Percentiles rank a stretch among this genome's conserved stretches.
These are phyloP conservation scores for Wickerhamomyces rabaulensis DNA, from an alignment of 805 yeast genomes.

Conservation along the genomic window DNA sequence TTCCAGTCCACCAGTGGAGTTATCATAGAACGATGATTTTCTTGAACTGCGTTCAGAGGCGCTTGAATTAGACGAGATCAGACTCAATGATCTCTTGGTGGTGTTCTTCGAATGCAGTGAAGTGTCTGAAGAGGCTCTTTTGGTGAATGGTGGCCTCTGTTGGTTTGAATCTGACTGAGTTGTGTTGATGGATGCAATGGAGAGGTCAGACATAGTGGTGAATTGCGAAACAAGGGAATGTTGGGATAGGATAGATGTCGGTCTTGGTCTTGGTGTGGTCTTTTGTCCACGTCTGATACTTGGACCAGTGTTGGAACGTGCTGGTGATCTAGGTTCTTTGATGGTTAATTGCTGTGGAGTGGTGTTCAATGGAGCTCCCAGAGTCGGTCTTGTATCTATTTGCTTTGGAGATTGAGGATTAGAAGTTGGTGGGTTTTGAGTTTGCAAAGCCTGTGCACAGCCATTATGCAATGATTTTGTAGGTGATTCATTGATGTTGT, in stretches of 20 bases:
- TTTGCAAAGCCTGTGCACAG: neutral
- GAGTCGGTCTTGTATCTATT: neutral
- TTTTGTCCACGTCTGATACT: neutral
- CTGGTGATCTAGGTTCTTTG: conserved; percentile 27
- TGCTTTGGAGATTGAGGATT: neutral
- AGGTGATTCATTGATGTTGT: neutral
- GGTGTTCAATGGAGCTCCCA: neutral
- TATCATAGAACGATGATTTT: conserved; percentile 35
- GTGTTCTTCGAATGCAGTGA: conserved; percentile 17
- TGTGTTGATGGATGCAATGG: conserved; percentile 24
- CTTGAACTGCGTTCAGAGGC: conserved; percentile 34
- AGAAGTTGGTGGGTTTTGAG: neutral
- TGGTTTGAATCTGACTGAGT: conserved; percentile 7
- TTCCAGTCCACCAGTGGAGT: conserved; percentile 8
- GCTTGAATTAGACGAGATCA: conserved; percentile 34
- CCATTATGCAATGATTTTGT: neutral
- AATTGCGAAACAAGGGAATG: conserved; percentile 41
- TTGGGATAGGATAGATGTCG: conserved; percentile 48
- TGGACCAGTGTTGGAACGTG: conserved; percentile 5
- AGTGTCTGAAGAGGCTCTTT: conserved; percentile 19
- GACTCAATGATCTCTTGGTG: conserved; percentile 29
- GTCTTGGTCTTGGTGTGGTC: conserved; percentile 27
- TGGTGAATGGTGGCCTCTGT: conserved; percentile 17
- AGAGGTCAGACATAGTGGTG: conserved; percentile 48
- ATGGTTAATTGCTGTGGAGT: conserved; percentile 24